Evolutionary conservation across 2,329 filamentous ascomycete genomes (phyloP), one percentile per base, ranked within the genome.

Genomic region (Magnaporthales sp.): DNA sequence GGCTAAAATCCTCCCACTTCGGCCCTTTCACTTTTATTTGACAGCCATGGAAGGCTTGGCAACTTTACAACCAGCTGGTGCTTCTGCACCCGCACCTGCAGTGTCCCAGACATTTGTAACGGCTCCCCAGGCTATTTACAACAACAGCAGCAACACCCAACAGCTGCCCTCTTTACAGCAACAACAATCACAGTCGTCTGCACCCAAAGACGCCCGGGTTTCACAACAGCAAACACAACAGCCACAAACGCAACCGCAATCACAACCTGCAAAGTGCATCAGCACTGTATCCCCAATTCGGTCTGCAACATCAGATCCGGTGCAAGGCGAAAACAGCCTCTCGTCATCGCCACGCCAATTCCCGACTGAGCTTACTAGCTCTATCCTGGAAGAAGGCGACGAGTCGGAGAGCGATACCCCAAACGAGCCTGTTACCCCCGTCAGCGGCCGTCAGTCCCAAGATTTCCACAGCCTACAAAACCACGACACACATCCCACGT

Each of bases 401-500:
- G 86, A 88, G 73, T 86, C 85, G 9, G 82, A 84, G 69, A 87
- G 83, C 74, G 86, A 88, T 71, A 82, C 81, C 27, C 78, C 80
- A 66, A 83, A 84, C 76, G 86, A 89, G 70, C 86, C 86, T 61
- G 79, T 86, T 67, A 89, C 86, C 26, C 87, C 86, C 63, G 82
- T 86, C 68, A 88, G 86, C 71, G 79, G 79, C 71, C 80, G 83
- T 68, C 81, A 84, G 72, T 86, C 85, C 62, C 81, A 83, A 67
- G 83, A 86, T 70, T 86, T 87, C 69, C 78, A 78, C 63, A 75
- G 77, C 46, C 73, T 79, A 68, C 78, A 79, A 66, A 75, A 75
- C 65, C 77, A 78, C 70, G 78, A 82, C 66, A 63, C 70, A 27
- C 72, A 73, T n/a, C 63, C 71, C 7, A 66, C 60, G 11, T 62